Conservation (phyloP, 2,329 filamentous ascomycete species). For the Fusarium torreyae region DNA sequence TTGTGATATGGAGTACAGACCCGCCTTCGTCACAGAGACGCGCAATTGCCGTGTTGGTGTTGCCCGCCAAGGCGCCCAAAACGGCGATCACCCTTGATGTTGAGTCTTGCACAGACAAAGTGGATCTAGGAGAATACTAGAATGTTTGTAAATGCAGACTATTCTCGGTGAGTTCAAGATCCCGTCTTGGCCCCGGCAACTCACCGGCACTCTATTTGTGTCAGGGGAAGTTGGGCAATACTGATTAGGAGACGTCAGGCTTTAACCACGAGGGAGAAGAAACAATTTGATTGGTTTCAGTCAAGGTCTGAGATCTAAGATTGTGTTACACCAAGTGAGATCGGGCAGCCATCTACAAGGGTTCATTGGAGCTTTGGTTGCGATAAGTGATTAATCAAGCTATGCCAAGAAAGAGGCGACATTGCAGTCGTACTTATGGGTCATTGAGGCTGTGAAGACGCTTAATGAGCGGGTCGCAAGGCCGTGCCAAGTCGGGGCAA, state of each 20-base stretch:
- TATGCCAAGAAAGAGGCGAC: conserved; percentile 15
- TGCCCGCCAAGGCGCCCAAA: conserved; percentile 42
- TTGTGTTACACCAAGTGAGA: conserved; percentile 43
- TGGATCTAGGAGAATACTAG: background rate
- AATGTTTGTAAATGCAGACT: background rate
- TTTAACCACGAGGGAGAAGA: conserved; percentile 37
- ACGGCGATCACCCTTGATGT: conserved; percentile 46
- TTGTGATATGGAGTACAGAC: conserved; percentile 40
- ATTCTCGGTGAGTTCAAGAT: conserved; percentile 9
- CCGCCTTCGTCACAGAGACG: conserved; percentile 41
- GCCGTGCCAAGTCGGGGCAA: conserved; percentile 41
- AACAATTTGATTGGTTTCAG: conserved; percentile 34
- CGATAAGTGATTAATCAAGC: conserved; percentile 14
- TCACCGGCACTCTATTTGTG: conserved; percentile 10
- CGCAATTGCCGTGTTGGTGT: conserved; percentile 46
- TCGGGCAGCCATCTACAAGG: conserved; percentile 48
- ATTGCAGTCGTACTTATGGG: conserved; percentile 26
- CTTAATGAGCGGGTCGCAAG: conserved; percentile 15
- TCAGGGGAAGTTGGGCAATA: conserved; percentile 27
- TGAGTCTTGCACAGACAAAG: conserved; percentile 15
- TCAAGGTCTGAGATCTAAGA: conserved; percentile 40
- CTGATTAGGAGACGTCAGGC: conserved; percentile 8
- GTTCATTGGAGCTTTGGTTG: conserved; percentile 20
- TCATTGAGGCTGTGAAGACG: conserved; percentile 34
- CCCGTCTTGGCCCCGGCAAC: conserved; percentile 22